Percentiles rank a stretch among this genome's conserved stretches.
phyloP scores from a whole-genome alignment of 2,329 filamentous ascomycete species.

The Fonsecaea multimorphosa region DNA sequence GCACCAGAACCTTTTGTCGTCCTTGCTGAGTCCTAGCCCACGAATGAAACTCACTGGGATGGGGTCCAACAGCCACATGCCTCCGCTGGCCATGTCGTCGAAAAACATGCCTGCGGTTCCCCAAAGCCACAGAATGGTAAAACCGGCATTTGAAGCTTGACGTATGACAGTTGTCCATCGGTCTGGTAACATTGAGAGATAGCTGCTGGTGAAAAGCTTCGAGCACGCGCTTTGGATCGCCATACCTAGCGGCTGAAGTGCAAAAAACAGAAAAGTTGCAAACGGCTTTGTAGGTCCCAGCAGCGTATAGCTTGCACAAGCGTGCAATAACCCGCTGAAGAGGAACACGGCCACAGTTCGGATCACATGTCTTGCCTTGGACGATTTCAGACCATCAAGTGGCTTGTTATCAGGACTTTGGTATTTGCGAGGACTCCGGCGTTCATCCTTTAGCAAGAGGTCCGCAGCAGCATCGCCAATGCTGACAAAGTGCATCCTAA shows the following conservation, averaged over 20 bases:
- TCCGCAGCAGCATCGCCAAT: conserved; percentile 5
- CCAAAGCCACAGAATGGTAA: conserved; percentile 13
- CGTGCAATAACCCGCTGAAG: conserved; percentile 15
- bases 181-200: neutral
- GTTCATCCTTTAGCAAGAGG: neutral
- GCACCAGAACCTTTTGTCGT: conserved; percentile 14
- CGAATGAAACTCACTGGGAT: conserved; percentile 9
- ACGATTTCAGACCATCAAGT: neutral
- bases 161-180: neutral
- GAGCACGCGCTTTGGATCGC: conserved; percentile 2
- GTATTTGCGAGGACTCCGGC: neutral
- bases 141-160: conserved; percentile 3
- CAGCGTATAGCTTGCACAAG: conserved; percentile 17
- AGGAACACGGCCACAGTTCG: conserved; percentile 3
- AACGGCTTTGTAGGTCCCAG: neutral
- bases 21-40: conserved; percentile 5
- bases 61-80: conserved; percentile 15
- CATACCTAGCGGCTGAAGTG: conserved; percentile 7
- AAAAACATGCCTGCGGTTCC: conserved; percentile 6
- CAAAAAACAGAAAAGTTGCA: conserved; percentile 6
- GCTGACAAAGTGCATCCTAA: conserved; percentile 14
- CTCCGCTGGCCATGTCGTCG: conserved; percentile 6
- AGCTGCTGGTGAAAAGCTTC: neutral
- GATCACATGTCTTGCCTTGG: neutral
- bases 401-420: neutral